A percentile compares a stretch with the other conserved stretches of the same genome.
These are phyloP conservation scores for Purshia tridentata DNA, from an alignment of 306 rosid species.

Conservation along the genomic window DNA sequence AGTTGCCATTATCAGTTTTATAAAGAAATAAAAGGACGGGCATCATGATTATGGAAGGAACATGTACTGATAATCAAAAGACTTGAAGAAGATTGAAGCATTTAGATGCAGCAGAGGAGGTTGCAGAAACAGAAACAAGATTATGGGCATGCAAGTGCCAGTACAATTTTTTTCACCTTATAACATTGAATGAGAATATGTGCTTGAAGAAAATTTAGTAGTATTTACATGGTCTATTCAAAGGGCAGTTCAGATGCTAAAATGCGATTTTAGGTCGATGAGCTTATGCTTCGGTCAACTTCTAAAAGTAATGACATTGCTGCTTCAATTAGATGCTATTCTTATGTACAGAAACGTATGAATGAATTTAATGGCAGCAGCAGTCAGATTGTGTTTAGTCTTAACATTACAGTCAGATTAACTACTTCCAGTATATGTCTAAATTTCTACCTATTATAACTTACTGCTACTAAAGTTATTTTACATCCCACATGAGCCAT, in stretches of 20 bases:
- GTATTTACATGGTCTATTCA: background rate
- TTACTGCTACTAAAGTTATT: slow-evolving; percentile 21
- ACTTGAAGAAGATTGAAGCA: background rate
- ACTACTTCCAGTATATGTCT: slow-evolving; percentile 12
- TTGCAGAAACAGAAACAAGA: background rate
- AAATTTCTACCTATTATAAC: slow-evolving; percentile 33
- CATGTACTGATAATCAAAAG: background rate
- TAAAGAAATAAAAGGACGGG: background rate
- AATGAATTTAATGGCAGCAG: slow-evolving; percentile 5
- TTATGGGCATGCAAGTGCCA: too few relatives aligned
- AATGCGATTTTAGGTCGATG: background rate
- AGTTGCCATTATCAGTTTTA: background rate
- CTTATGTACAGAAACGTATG: slow-evolving; percentile 9
- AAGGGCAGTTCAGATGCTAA: background rate
- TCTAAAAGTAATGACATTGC: background rate
- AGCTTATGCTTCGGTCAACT: slow-evolving; percentile 5
- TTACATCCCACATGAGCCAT: slow-evolving; percentile 25
- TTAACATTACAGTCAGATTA: background rate
- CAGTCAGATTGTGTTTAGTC: background rate
- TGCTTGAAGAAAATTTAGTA: background rate
- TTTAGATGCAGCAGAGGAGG: background rate
- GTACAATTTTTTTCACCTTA: too few relatives aligned
- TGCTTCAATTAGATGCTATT: slow-evolving; percentile 5
- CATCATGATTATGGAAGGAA: too few relatives aligned
- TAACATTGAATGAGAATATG: too few relatives aligned